Evolutionary conservation across 768 basidiomycete genomes (phyloP), one percentile per base, ranked within the genome.

Genomic region (Kwoniella mangroviensis): DNA sequence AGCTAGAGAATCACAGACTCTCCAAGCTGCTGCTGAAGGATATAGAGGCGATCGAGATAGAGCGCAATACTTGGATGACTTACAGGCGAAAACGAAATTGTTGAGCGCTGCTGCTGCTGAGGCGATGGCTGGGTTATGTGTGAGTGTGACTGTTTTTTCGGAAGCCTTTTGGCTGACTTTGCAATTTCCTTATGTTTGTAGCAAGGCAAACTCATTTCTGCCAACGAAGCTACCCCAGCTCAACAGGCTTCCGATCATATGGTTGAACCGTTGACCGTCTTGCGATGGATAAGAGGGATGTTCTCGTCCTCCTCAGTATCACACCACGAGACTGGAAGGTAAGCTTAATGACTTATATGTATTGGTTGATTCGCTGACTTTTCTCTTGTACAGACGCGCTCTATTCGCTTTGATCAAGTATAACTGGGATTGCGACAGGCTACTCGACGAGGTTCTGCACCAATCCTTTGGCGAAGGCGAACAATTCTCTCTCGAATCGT

Each of bases 31-130:
- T 3, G 85, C 86, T 2, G 86, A 87, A 11, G 86, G 87, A 0
- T 86, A 86, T 49, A 85, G 86, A n/a, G 88, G 88, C 21, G 86
- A 88, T 10, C 85, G 87, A 43, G 84, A 85, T 43, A 88, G 88
- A 65, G 85, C 83, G n/a, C 77, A 82, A 62, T 85, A 86, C 65
- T 62, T 81, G 56, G 76, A 81, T 40, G 78, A 76, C 61, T 65
- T 82, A 22, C 76, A 79, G 54, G 86, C 87, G 49, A 93, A 94
- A 80, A 90, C 90, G 2, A 85, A 87, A 52, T 73, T 89, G 64
- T 84, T 97, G 34, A 93, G 92, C 0, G 86, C 89, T 75, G 92
- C 94, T 17, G 90, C 94, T 19, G 87, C 91, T n/a, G 90, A 92
- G 49, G 92, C 94, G 3, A 84, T 96, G 84, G 89, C 92, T n/a